These are phyloP conservation scores for Exophiala lecanii-corni DNA, from an alignment of 2,329 filamentous ascomycete species.

Conservation along the genomic window DNA sequence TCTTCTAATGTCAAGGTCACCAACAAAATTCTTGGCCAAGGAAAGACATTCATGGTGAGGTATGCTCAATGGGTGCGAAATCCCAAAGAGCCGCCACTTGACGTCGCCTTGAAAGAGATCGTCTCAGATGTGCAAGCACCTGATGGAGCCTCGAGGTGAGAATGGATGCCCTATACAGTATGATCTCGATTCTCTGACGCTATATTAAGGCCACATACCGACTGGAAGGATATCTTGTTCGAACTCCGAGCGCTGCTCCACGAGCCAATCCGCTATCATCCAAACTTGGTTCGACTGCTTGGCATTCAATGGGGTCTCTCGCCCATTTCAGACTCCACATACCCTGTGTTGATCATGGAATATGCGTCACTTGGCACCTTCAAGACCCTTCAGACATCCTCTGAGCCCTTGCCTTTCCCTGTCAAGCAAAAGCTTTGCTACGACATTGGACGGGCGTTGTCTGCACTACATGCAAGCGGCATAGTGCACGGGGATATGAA, in stretches of 20 bases:
- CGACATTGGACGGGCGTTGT: constrained; percentile 16
- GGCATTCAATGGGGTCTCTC: constrained; percentile 6
- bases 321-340: constrained; percentile 3
- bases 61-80: constrained; percentile 3
- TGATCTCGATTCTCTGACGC: background rate
- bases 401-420: constrained; percentile 2
- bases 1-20: constrained; percentile 5
- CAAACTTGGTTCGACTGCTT: constrained; percentile 7
- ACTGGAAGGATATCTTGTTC: constrained; percentile 7
- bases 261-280: constrained; percentile 7
- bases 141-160: constrained; percentile 3
- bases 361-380: constrained; percentile 5
- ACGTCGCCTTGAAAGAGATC: constrained; percentile 5
- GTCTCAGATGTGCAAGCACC: background rate
- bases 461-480: constrained; percentile 14
- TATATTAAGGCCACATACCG: background rate
- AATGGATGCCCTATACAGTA: background rate
- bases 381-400: constrained; percentile 3
- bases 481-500: constrained; percentile 20
- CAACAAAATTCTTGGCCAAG: constrained; percentile 4
- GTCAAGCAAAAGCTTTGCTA: constrained; percentile 11
- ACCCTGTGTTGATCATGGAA: constrained; percentile 5
- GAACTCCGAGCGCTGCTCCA: constrained; percentile 6
- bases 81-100: constrained; percentile 1
- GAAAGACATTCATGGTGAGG: constrained; percentile 6